These are phyloP conservation scores for Eutrema japonicum DNA, from an alignment of 345 rosid species.

Conservation along the genomic window DNA sequence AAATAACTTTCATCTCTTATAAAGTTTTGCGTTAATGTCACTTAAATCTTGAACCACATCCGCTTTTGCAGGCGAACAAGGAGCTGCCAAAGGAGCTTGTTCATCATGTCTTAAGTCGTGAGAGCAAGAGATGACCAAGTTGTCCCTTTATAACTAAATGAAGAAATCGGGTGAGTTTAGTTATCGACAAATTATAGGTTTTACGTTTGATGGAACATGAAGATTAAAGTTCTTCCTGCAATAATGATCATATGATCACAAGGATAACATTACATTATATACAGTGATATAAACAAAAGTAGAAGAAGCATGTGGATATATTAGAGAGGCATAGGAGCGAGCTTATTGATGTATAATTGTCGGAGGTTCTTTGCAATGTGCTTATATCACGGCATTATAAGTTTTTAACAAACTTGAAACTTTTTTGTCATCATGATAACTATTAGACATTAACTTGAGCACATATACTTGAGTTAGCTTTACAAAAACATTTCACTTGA, in stretches of 20 bases:
- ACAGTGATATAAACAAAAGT: constrained; percentile 27
- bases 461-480: background rate
- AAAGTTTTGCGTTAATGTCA: background rate
- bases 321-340: constrained; percentile 21
- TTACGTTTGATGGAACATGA: constrained; percentile 31
- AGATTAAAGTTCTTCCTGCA: constrained; percentile 16
- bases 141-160: constrained; percentile 12
- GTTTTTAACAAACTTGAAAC: background rate
- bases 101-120: constrained; percentile 51
- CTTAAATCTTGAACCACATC: constrained; percentile 10
- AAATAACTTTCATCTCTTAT: background rate
- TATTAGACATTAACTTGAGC: background rate
- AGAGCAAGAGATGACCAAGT: constrained; percentile 29
- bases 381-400: too few species aligned
- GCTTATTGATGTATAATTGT: background rate
- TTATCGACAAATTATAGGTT: constrained; percentile 9
- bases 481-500: background rate
- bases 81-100: constrained; percentile 72
- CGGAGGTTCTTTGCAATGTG: background rate
- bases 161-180: constrained; percentile 12
- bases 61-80: constrained; percentile 63
- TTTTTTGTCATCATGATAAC: background rate
- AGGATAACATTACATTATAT: constrained; percentile 15
- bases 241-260: constrained; percentile 29
- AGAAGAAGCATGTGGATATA: constrained; percentile 27